These are phyloP conservation scores for Rutstroemia sp. DNA, from an alignment of 2,329 filamentous ascomycete genomes.

Conservation along the genomic window DNA sequence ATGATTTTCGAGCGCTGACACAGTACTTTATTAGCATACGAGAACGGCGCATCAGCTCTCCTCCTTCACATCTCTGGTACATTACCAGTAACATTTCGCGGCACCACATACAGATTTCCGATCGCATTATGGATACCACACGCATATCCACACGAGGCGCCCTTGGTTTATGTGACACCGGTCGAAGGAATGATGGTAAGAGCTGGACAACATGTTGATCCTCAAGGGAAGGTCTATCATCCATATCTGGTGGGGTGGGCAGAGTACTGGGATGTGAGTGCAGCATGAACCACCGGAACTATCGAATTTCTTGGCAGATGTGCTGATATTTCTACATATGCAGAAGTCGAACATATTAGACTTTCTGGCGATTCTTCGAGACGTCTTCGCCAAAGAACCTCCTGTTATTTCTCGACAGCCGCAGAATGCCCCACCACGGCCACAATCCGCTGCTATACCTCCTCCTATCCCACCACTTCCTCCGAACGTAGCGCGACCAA, in stretches of 20 bases:
- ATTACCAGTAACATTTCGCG: conserved; percentile 84
- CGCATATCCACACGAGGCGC: conserved; percentile 77
- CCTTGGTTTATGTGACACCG: conserved; percentile 82
- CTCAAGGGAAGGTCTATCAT: conserved; percentile 90
- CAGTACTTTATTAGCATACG: conserved; percentile 56
- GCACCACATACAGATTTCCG: conserved; percentile 83
- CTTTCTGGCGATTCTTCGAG: conserved; percentile 72
- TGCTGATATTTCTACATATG: conserved; percentile 20
- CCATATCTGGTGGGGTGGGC: conserved; percentile 89
- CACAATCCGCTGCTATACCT: conserved; percentile 37
- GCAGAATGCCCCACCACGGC: conserved; percentile 35
- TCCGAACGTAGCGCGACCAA: conserved; percentile 47
- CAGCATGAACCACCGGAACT: background rate
- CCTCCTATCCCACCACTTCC: conserved; percentile 68
- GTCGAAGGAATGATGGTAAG: conserved; percentile 83
- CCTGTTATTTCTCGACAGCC: conserved; percentile 72
- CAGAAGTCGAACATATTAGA: conserved; percentile 79
- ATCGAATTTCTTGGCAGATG: background rate
- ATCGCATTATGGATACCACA: conserved; percentile 91
- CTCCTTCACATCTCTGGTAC: conserved; percentile 83
- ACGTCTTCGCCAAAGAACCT: conserved; percentile 90
- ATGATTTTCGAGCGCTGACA: background rate
- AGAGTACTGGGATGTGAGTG: conserved; percentile 80
- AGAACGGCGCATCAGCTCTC: conserved; percentile 78
- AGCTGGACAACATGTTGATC: conserved; percentile 89